Conservation (phyloP, 2,329 filamentous ascomycete species). For the Cladosporium colombiae region DNA sequence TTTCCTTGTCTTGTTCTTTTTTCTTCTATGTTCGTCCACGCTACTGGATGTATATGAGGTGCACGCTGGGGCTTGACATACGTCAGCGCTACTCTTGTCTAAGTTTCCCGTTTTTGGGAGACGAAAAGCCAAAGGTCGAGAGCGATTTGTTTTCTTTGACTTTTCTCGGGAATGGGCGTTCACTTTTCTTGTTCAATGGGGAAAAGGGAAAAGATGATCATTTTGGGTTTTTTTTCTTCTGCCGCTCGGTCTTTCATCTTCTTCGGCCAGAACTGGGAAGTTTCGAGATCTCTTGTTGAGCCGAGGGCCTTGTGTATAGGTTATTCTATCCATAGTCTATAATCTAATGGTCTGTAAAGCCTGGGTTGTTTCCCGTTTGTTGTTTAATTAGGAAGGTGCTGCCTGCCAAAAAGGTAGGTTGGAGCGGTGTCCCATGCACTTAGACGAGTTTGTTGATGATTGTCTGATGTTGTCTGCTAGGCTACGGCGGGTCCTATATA, state of each 20-base stretch:
- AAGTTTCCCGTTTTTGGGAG: not conserved
- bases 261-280: not conserved
- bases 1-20: not conserved
- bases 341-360: slow-evolving; percentile 10
- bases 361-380: not conserved
- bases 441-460: not conserved
- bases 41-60: slow-evolving; percentile 2
- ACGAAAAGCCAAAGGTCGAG: not conserved
- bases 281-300: not conserved
- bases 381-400: not conserved
- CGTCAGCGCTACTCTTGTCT: not conserved
- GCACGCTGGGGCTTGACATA: not conserved
- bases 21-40: not conserved
- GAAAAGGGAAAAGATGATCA: not conserved
- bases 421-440: no score
- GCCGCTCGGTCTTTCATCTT: not conserved
- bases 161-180: not conserved
- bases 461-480: not conserved
- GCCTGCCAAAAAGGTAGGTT: no score
- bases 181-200: not conserved
- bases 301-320: not conserved
- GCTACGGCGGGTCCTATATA: not conserved
- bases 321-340: not conserved
- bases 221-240: not conserved
- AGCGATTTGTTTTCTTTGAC: not conserved